Evolutionary conservation across 495 filamentous ascomycete species (phyloP), one percentile per base, ranked within the genome.

Genomic region (Trichoderma virens): DNA sequence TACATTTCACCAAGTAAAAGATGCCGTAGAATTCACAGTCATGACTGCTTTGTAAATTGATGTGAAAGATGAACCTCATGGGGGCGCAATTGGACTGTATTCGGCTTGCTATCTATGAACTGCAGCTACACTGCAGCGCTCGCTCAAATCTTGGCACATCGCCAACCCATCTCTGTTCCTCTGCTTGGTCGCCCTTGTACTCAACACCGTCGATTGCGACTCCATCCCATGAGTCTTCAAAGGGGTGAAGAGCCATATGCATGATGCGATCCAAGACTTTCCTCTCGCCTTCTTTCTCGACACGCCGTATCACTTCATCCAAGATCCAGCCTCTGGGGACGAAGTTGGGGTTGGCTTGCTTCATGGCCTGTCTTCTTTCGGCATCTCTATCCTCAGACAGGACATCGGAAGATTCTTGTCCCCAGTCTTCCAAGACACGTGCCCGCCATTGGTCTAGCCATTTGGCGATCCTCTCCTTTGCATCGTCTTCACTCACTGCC

Each of bases 101-200:
- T 18, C 20, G n/a, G 43, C 18, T 47, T 56, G 16, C 51, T 30
- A 23, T 20, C 61, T 72, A 82, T 28, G 82, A 85, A 66, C 81
- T 84, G 73, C 94, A 98, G 71, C 89, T 93, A 76, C 94, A 98
- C 80, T 97, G 93, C 84, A 96, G 85, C 47, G 86, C 89, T 69
- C 90, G 81, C 73, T 83, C 84, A 47, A 77, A 75, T 74, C 78
- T 86, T 11, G 94, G 94, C 62, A 97, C 91, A 78, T 97, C 92
- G 9, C 91, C 87, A 65, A 88, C 93, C 78, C 90, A 96, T 68
- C 95, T 81, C 69, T 86, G 82, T 66, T 95, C 91, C 72, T 94
- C 90, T 31, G 85, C 84, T 67, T 72, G 75, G 66, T 92, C 78
- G 56, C 85, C 82, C n/a, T 75, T 62, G 47, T 78, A 79, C 23